Base-by-base conservation (phyloP, 495 filamentous ascomycete species). In the Neurospora discreta region DNA sequence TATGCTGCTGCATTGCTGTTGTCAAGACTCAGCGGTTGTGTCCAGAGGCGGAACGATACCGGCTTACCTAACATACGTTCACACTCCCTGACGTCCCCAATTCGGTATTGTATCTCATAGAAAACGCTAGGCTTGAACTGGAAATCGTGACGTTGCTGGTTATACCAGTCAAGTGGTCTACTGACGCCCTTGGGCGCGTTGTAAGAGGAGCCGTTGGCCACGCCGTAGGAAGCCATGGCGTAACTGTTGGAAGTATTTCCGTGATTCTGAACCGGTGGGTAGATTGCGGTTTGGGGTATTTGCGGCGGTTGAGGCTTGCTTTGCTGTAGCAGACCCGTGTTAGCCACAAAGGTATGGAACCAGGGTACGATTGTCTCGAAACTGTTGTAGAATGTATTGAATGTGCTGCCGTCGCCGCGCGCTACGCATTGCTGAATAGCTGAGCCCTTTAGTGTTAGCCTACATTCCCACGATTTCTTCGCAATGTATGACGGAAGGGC, bases 51-150 rank as follows among this genome's bases (percentile, higher is more conserved):
- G 38, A 36, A 58, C 26, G 26, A 65, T 65, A 65, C 52, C 33
- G 52, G 52, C 52, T 65, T 65, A 65, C 52, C 52, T 65, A 3
- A 72, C 88, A 77, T 84, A 94, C 92, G 84, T 78, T 92, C 90
- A 72, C 90, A 93, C 70, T 88, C 85, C 41, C 85, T 82, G 5
- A 89, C 81, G n/a, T 84, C 79, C 9, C 90, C 89, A 2, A 96
- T 80, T 71, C 86, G 84, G 60, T 85, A 78, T 38, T 89, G 67
- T 39, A 93, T 82, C 0, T 84, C 87, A 75, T 90, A 95, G 77
- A 95, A 96, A 3, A 93, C 92, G 71, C 90, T 94, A 8, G 89
- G 82, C 76, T 93, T 95, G 80, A 93, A 96, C 39, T 71, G 11
- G 38, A 81, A 77, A 42, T 58, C 36, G 52, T 30, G 52, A 6